A percentile compares a stretch with the other conserved stretches of the same genome.
These are phyloP conservation scores for Acacia crassicarpa DNA, from an alignment of 306 rosid genomes.

Conservation along the genomic window DNA sequence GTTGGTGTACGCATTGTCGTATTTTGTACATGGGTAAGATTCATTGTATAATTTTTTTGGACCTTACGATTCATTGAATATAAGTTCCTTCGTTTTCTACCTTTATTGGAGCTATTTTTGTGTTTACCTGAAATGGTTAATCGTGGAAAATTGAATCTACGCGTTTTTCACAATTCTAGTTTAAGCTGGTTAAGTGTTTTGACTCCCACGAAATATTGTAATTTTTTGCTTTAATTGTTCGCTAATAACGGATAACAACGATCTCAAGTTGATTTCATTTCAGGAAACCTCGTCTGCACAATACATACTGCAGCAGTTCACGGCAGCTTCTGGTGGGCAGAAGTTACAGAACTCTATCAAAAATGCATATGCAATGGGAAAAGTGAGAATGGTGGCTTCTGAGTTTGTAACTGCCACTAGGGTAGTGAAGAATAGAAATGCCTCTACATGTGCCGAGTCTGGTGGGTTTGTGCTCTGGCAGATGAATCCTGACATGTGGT, in stretches of 20 bases:
- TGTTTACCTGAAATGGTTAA: constrained; percentile 26
- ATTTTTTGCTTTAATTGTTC: neutral
- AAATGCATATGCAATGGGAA: constrained; percentile 98
- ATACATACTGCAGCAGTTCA: constrained; percentile 95
- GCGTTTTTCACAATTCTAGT: constrained; percentile 1
- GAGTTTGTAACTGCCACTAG: constrained; percentile 90
- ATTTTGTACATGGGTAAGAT: constrained; percentile 14
- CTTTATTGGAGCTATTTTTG: neutral
- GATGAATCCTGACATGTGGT: constrained; percentile 99
- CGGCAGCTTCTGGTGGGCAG: constrained; percentile 94
- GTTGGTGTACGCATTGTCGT: constrained; percentile 28
- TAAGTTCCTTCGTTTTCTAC: neutral
- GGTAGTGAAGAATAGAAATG: constrained; percentile 72
- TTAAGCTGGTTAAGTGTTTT: neutral
- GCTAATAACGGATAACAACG: constrained; percentile 13
- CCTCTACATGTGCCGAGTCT: constrained; percentile 79
- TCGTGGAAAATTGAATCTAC: constrained; percentile 7
- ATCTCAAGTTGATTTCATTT: constrained; percentile 19
- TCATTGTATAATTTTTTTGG: neutral
- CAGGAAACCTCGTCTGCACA: constrained; percentile 98
- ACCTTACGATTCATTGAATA: neutral
- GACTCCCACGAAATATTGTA: neutral
- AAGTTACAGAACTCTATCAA: constrained; percentile 76
- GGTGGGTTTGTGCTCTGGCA: constrained; percentile 99
- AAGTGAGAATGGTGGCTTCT: constrained; percentile 92